phyloP scores from a whole-genome alignment of 2,329 filamentous ascomycete species.

The Harringtonia lauricola region DNA sequence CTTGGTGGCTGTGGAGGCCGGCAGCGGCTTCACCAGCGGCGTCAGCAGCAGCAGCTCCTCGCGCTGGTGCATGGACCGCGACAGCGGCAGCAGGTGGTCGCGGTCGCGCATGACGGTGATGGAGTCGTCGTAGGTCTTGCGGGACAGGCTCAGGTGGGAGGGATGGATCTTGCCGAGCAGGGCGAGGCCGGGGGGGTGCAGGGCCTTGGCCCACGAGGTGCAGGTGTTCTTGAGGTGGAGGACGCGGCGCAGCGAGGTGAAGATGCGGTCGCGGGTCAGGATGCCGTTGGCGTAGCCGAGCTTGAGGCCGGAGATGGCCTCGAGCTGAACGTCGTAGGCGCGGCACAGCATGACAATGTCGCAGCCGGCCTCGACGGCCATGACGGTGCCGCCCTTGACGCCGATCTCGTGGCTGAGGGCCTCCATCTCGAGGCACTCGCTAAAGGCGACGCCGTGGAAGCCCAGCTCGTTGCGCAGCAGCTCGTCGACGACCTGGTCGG shows the following conservation, averaged over 20 bases:
- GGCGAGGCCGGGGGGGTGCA: conserved; percentile 73
- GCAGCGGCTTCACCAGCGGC: conserved; percentile 82
- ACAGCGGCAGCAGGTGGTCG: conserved; percentile 71
- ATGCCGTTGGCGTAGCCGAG: conserved; percentile 84
- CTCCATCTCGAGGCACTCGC: conserved; percentile 94
- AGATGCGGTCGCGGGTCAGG: conserved; percentile 69
- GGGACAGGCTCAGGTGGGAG: conserved; percentile 69
- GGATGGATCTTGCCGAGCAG: conserved; percentile 73
- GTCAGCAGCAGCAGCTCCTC: conserved; percentile 87
- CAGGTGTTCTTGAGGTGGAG: conserved; percentile 72
- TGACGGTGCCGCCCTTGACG: conserved; percentile 92
- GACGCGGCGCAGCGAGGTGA: conserved; percentile 68
- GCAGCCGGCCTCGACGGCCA: conserved; percentile 94
- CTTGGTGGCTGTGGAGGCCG: conserved; percentile 74
- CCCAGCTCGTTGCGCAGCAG: conserved; percentile 78
- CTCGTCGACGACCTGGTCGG: conserved; percentile 86
- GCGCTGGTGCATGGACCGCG: conserved; percentile 67
- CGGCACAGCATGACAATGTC: conserved; percentile 84
- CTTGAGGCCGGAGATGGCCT: conserved; percentile 83
- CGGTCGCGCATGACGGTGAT: conserved; percentile 90
- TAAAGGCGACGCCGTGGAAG: conserved; percentile 87
- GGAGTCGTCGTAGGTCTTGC: conserved; percentile 79
- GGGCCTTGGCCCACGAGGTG: conserved; percentile 81
- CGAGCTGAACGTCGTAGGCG: conserved; percentile 78
- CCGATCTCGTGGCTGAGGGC: conserved; percentile 90